Evolutionary conservation across 1,284 basidiomycete species (phyloP), one percentile per base, ranked within the genome.

Genomic region (Marasmius fiardii): DNA sequence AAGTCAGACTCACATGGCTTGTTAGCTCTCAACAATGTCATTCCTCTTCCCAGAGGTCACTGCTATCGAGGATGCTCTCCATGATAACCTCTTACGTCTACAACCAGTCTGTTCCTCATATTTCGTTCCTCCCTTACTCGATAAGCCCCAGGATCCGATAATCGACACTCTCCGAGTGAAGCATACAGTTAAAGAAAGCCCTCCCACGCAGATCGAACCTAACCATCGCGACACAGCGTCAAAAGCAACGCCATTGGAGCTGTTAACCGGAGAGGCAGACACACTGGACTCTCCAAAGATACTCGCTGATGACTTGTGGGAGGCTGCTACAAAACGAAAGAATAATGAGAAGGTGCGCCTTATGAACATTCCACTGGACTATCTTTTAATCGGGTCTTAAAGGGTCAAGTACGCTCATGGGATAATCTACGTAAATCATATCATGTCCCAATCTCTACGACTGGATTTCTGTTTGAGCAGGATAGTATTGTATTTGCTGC

Each of bases 91-190:
- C 33, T 34, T 23, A 24, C 21, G 71, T n/a, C 65, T 83, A 21
- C 67, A 74, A 4, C 66, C 69, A 11, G 63, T 81, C 35, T 57
- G 67, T 18, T 72, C 80, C 1, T 67, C 59, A 16, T 90, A 90
- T 65, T 82, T 78, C 58, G 71, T 90, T 26, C 83, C 86, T 6
- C 68, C 60, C 14, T 69, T 92, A 39, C 69, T 75, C 18, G 80
- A 90, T 57, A 82, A 79, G 60, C 88, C 89, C 2, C 89, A 91
- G 64, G 85, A 91, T 66, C 89, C 88, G 1, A 89, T 91, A 58
- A 73, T 91, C 66, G 81, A 85, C 43, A 70, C 75, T 18, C 61
- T 87, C 28, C n/a, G n/a, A n/a, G n/a, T n/a, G n/a, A 74, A 75
- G 33, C 64, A 73, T 11, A 12, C 49, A n/a, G 16, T 33, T 49